phyloP scores from a whole-genome alignment of 176 grass and related monocot species.

The Tuctoria greenei region DNA sequence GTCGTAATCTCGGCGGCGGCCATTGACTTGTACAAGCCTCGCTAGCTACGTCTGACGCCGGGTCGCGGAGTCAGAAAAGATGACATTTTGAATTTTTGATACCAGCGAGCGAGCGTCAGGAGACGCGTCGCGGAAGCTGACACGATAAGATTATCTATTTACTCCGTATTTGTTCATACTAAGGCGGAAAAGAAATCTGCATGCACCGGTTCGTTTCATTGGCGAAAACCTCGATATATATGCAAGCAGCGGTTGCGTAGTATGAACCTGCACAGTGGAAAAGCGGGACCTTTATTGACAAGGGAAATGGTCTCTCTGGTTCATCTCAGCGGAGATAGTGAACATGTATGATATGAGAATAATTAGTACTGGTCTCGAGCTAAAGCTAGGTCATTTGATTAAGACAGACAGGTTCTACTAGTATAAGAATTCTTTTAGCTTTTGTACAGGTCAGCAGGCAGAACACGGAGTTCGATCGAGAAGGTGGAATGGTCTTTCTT shows the following conservation, averaged over 20 bases:
- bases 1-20: not conserved
- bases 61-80: no score
- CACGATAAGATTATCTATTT: no score
- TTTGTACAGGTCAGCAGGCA: not conserved
- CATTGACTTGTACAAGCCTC: no score
- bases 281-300: constrained; percentile 21
- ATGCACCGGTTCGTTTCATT: not conserved
- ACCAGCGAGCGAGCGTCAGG: no score
- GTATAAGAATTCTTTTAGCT: not conserved
- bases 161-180: no score
- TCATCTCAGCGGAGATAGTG: not conserved
- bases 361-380: not conserved
- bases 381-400: not conserved
- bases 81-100: no score
- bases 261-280: not conserved
- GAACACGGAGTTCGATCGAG: not conserved
- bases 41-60: no score
- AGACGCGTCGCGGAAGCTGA: no score
- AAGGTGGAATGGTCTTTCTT: not conserved
- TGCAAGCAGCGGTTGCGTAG: not conserved
- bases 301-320: not conserved
- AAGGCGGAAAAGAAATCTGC: no score
- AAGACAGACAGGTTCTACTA: not conserved
- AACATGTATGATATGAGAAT: not conserved
- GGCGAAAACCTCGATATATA: no score